Conservation (phyloP, 2,329 filamentous ascomycete species). For the Triangularia setosa region DNA sequence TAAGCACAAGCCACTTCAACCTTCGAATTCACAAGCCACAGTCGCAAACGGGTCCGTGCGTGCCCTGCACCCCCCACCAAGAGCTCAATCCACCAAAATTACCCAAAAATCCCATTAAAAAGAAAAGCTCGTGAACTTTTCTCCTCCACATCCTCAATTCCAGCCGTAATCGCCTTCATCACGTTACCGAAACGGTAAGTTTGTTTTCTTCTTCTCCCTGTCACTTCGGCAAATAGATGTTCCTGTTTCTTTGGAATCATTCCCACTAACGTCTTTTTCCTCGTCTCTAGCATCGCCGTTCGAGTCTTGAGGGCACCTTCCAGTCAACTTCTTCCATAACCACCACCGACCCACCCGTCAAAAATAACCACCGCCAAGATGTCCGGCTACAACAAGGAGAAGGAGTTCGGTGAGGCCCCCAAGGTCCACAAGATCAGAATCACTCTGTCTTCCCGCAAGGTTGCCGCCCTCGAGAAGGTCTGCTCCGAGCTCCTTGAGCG, state of each 20-base stretch:
- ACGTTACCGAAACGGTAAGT: slow-evolving; percentile 29
- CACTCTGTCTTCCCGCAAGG: slow-evolving; percentile 70
- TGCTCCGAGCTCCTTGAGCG: slow-evolving; percentile 98
- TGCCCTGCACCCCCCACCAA: background rate
- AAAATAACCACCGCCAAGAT: slow-evolving; percentile 52
- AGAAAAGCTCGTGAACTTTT: slow-evolving; percentile 10
- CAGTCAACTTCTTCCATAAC: slow-evolving; percentile 5
- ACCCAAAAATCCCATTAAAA: slow-evolving; percentile 19
- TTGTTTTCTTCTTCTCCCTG: background rate
- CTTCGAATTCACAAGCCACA: slow-evolving; percentile 5
- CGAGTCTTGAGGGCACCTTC: slow-evolving; percentile 70
- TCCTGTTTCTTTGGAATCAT: background rate
- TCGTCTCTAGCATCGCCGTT: slow-evolving; percentile 41
- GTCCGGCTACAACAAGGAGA: slow-evolving; percentile 95
- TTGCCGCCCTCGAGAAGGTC: slow-evolving; percentile 94
- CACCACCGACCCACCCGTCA: slow-evolving; percentile 18
- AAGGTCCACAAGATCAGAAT: slow-evolving; percentile 27
- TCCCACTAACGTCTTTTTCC: slow-evolving; percentile 1
- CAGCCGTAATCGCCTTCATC: slow-evolving; percentile 25
- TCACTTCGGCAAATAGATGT: background rate
- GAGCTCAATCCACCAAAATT: slow-evolving; percentile 8
- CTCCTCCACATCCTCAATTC: slow-evolving; percentile 8
- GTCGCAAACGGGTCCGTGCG: background rate
- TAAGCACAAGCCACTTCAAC: slow-evolving; percentile 9
- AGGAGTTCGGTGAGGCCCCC: slow-evolving; percentile 85